Evolutionary conservation across 345 rosid species (phyloP).

Genomic region (Schrenkiella parvula): DNA sequence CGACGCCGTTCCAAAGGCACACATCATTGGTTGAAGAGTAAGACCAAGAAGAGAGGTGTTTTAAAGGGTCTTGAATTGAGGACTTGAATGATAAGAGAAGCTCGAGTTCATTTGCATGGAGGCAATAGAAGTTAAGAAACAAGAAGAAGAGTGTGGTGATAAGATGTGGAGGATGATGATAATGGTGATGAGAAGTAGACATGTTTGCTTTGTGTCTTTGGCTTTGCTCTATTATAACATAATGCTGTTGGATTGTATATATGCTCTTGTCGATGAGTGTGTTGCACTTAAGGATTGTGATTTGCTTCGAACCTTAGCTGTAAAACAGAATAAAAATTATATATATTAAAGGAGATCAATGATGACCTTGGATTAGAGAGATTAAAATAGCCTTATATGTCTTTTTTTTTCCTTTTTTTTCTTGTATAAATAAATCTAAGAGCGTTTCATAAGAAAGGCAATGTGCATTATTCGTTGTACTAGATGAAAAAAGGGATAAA

Average conservation of each 20-base stretch:
- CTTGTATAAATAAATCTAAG: not conserved
- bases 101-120: constrained; percentile 49
- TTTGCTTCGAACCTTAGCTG: constrained; percentile 49
- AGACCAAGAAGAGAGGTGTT: constrained; percentile 62
- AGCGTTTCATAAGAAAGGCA: constrained; percentile 6
- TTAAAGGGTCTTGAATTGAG: constrained; percentile 58
- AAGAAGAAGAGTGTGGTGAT: constrained; percentile 34
- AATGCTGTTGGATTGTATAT: constrained; percentile 2
- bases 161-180: constrained; percentile 23
- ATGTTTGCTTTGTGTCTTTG: constrained; percentile 25
- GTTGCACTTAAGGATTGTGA: constrained; percentile 6
- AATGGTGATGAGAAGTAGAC: constrained; percentile 29
- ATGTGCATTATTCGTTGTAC: constrained; percentile 30
- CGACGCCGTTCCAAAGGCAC: constrained; percentile 72
- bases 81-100: constrained; percentile 67
- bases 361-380: constrained; percentile 18
- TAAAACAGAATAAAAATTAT: constrained; percentile 4
- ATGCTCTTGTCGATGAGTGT: constrained; percentile 16
- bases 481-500: constrained; percentile 14
- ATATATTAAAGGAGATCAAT: not conserved
- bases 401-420: not conserved
- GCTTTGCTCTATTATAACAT: not conserved
- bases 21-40: constrained; percentile 37
- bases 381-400: not conserved
- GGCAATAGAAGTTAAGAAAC: constrained; percentile 29